Percentiles rank a stretch among this genome's conserved stretches.
These are phyloP conservation scores for Lasiosphaeris hirsuta DNA, from an alignment of 495 filamentous ascomycete genomes.

Conservation along the genomic window DNA sequence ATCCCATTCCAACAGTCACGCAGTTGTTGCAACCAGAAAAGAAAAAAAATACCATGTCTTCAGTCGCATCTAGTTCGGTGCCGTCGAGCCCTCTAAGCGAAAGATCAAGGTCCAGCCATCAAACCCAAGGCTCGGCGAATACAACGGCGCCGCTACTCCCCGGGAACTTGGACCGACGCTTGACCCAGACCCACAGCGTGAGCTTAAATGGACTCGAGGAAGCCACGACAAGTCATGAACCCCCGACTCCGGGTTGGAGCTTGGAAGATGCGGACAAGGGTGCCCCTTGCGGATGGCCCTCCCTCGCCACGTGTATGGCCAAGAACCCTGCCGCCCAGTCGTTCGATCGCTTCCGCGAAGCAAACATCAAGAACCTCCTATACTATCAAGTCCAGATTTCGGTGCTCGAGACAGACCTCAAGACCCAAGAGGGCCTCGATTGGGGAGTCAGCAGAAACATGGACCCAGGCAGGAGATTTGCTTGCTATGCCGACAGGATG, in stretches of 20 bases:
- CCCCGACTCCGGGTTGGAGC: too few species aligned
- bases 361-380: constrained; percentile 31
- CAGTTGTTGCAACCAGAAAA: background rate
- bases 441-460: background rate
- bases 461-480: background rate
- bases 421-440: constrained; percentile 4
- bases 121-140: too few species aligned
- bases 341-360: constrained; percentile 26
- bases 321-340: constrained; percentile 22
- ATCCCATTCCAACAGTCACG: background rate
- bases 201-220: background rate
- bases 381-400: constrained; percentile 29
- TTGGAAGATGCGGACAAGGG: background rate
- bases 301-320: constrained; percentile 22
- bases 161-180: constrained; percentile 3
- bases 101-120: background rate
- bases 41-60: background rate
- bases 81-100: constrained; percentile 4
- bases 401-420: constrained; percentile 1
- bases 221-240: background rate
- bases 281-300: constrained; percentile 20
- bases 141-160: background rate
- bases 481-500: background rate
- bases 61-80: constrained; percentile 2
- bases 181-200: background rate